These are phyloP conservation scores for Boletus sp. DNA, from an alignment of 768 basidiomycete species.

Conservation along the genomic window DNA sequence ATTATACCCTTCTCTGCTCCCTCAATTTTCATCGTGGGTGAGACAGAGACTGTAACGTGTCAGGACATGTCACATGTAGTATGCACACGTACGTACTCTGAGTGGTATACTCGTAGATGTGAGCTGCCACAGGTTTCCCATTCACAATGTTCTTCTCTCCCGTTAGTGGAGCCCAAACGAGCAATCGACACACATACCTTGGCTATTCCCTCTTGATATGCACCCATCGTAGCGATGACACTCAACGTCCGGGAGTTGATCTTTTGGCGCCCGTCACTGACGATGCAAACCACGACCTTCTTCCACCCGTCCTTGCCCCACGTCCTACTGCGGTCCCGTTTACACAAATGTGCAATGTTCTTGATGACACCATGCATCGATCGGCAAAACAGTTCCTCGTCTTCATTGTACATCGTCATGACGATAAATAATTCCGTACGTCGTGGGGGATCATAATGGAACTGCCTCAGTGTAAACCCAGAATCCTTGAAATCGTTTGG, in stretches of 20 bases:
- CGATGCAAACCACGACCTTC: conserved; percentile 93
- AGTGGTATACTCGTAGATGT: conserved; percentile 93
- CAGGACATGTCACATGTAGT: neutral
- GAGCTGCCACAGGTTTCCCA: conserved; percentile 77
- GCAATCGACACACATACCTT: conserved; percentile 47
- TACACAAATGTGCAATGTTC: conserved; percentile 87
- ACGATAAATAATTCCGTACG: conserved; percentile 95
- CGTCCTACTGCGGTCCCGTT: conserved; percentile 81
- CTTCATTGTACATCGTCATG: conserved; percentile 98
- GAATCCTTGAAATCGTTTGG: conserved; percentile 85
- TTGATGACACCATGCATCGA: conserved; percentile 97
- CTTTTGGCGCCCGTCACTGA: conserved; percentile 82
- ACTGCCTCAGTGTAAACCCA: conserved; percentile 85
- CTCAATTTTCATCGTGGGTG: conserved; percentile 77
- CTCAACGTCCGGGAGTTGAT: conserved; percentile 81
- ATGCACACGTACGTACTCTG: conserved; percentile 51
- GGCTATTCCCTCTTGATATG: conserved; percentile 91
- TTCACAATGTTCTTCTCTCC: conserved; percentile 64
- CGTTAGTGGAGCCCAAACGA: conserved; percentile 1
- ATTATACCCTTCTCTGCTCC: conserved; percentile 76
- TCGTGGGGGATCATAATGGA: conserved; percentile 87
- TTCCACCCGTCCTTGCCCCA: conserved; percentile 99
- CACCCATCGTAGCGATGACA: conserved; percentile 90
- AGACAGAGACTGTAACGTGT: conserved; percentile 62
- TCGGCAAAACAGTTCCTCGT: conserved; percentile 84